phyloP scores from a whole-genome alignment of 305 asterid species.

The Fraxinus sp. region DNA sequence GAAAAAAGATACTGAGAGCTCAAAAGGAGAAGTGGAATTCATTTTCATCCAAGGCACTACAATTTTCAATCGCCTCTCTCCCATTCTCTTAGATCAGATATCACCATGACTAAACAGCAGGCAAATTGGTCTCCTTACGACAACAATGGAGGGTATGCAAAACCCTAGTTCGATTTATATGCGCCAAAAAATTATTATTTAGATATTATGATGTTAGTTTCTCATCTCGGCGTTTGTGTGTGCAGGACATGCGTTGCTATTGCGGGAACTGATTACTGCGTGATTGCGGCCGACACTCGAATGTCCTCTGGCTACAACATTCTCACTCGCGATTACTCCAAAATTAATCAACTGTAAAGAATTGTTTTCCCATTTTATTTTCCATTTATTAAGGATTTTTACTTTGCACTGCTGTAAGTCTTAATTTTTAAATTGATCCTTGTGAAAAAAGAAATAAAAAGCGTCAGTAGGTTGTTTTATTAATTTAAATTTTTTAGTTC shows the following conservation, averaged over 20 bases:
- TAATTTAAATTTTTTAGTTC: neutral
- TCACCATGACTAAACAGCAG: constrained; percentile 67
- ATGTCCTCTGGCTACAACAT: constrained; percentile 91
- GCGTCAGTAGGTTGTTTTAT: neutral
- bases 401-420: neutral
- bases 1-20: constrained; percentile 27
- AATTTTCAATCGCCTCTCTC: constrained; percentile 2
- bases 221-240: neutral
- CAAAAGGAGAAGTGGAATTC: constrained; percentile 20
- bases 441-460: neutral
- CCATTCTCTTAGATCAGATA: constrained; percentile 9
- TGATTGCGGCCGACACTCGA: constrained; percentile 91
- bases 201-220: neutral
- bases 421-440: neutral
- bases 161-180: constrained; percentile 32
- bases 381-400: neutral
- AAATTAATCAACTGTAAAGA: constrained; percentile 75
- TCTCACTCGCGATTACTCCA: constrained; percentile 96
- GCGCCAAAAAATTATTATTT: neutral
- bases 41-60: constrained; percentile 9
- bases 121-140: constrained; percentile 88
- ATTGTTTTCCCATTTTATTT: neutral
- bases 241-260: constrained; percentile 86
- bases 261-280: constrained; percentile 94
- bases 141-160: constrained; percentile 77